Percentiles rank a stretch among this genome's conserved stretches.
Evolutionary conservation across 148 eudicot genomes (phyloP).

Genomic region (Vaccinium myrtillus): DNA sequence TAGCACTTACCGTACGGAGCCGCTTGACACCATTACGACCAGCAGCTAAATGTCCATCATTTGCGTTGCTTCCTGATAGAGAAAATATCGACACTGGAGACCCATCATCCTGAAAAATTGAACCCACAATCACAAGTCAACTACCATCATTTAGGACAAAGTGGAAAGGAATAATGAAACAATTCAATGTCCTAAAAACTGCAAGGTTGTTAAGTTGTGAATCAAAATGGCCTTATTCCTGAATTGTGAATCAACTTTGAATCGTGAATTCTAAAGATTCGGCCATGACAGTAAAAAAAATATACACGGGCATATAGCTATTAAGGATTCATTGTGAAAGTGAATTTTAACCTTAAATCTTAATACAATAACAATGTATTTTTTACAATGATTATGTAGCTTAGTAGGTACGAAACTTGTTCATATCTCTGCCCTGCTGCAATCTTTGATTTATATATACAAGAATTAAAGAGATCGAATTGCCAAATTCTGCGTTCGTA

Average conservation of each 20-base stretch:
- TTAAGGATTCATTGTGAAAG: not conserved
- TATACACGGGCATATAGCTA: not conserved
- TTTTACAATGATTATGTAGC: not conserved
- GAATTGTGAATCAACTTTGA: too few species aligned
- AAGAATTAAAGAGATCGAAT: not conserved
- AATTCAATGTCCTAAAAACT: not conserved
- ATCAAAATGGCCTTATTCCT: not conserved
- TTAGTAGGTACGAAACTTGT: not conserved
- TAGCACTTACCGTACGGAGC: conserved; percentile 73
- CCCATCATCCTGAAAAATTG: conserved; percentile 78
- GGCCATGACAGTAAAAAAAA: not conserved
- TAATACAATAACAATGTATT: too few species aligned
- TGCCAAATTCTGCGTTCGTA: not conserved
- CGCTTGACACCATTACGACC: conserved; percentile 99
- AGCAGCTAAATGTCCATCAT: conserved; percentile 92
- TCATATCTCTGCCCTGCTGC: not conserved
- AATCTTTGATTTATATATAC: not conserved
- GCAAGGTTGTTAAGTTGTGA: too few species aligned
- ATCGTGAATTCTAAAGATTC: not conserved
- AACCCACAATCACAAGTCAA: conserved; percentile 19
- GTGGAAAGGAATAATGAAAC: not conserved
- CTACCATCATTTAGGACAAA: not conserved
- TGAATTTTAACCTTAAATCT: not conserved
- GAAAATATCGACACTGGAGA: conserved; percentile 88
- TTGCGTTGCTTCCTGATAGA: conserved; percentile 72